Conservation (phyloP, 495 filamentous ascomycete species). For the Talaromyces trachyspermus region DNA sequence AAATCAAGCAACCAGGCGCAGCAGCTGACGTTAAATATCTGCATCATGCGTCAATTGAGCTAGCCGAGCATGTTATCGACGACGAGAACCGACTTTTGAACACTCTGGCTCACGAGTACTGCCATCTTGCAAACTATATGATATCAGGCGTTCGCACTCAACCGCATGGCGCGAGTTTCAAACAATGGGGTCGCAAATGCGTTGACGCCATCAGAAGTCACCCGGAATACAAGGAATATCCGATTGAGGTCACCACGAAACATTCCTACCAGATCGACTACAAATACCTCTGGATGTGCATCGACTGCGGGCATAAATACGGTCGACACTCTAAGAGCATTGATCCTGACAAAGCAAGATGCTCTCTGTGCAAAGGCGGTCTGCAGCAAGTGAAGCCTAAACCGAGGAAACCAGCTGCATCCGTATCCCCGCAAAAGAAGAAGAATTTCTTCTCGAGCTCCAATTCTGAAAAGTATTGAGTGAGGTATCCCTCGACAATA, state of each 20-base stretch:
- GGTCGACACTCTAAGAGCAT: slow-evolving; percentile 81
- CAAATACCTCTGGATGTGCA: slow-evolving; percentile 83
- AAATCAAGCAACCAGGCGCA: slow-evolving; percentile 20
- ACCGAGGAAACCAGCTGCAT: too few relatives aligned
- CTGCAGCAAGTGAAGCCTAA: slow-evolving; percentile 75
- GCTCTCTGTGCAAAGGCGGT: slow-evolving; percentile 59
- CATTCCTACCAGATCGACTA: slow-evolving; percentile 83
- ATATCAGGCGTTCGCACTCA: slow-evolving; percentile 57
- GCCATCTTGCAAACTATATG: slow-evolving; percentile 86
- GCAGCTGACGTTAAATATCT: neutral
- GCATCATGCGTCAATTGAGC: slow-evolving; percentile 75
- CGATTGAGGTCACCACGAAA: slow-evolving; percentile 73
- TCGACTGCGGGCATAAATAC: slow-evolving; percentile 56
- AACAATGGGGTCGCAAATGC: slow-evolving; percentile 54
- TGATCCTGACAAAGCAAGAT: slow-evolving; percentile 54
- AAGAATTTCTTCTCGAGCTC: slow-evolving; percentile 9
- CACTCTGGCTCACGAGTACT: slow-evolving; percentile 89
- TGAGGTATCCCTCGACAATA: too few relatives aligned
- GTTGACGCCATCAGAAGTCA: slow-evolving; percentile 34
- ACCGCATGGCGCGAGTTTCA: slow-evolving; percentile 80
- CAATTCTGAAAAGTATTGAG: too few relatives aligned
- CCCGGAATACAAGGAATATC: slow-evolving; percentile 34
- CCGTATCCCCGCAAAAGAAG: slow-evolving; percentile 49
- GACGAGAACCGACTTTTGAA: slow-evolving; percentile 72
- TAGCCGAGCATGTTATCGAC: slow-evolving; percentile 79